Conservation (phyloP, 1,139 yeast genomes). For the Nakaseomyces bracarensis region DNA sequence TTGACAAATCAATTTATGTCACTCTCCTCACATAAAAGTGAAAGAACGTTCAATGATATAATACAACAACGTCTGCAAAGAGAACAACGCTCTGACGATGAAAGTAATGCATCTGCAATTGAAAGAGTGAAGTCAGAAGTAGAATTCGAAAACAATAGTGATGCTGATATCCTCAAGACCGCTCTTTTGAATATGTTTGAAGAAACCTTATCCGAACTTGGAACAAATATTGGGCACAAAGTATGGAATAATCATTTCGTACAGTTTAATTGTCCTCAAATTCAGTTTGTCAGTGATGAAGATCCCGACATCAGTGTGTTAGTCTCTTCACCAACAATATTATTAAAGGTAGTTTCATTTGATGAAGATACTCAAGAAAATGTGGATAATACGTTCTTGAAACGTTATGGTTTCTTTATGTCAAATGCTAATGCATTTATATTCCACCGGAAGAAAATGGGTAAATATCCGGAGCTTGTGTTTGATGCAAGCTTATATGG, state of each 20-base stretch:
- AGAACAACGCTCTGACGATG: constrained; percentile 8
- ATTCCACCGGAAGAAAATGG: constrained; percentile 42
- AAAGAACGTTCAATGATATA: constrained; percentile 22
- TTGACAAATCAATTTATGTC: constrained; percentile 44
- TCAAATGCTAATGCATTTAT: constrained; percentile 67
- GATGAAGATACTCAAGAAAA: constrained; percentile 41
- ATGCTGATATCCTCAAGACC: constrained; percentile 13
- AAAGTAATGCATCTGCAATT: constrained; percentile 4
- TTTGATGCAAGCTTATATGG: constrained; percentile 40
- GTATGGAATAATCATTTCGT: constrained; percentile 57
- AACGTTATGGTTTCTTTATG: constrained; percentile 60
- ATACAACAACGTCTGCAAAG: constrained; percentile 13
- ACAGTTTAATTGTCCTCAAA: constrained; percentile 76
- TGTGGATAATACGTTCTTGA: constrained; percentile 50
- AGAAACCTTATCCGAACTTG: constrained; percentile 40
- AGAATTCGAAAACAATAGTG: constrained; percentile 12
- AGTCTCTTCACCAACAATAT: constrained; percentile 64
- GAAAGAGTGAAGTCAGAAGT: constrained; percentile 13
- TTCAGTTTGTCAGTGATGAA: constrained; percentile 65
- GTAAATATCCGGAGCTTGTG: constrained; percentile 37
- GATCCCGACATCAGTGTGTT: constrained; percentile 59
- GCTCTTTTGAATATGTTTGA: constrained; percentile 42
- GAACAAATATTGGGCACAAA: constrained; percentile 35
- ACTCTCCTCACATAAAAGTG: constrained; percentile 21
- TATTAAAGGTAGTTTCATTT: constrained; percentile 53